phyloP scores from a whole-genome alignment of 2,329 filamentous ascomycete species.

The Proliferodiscus dingleyae region DNA sequence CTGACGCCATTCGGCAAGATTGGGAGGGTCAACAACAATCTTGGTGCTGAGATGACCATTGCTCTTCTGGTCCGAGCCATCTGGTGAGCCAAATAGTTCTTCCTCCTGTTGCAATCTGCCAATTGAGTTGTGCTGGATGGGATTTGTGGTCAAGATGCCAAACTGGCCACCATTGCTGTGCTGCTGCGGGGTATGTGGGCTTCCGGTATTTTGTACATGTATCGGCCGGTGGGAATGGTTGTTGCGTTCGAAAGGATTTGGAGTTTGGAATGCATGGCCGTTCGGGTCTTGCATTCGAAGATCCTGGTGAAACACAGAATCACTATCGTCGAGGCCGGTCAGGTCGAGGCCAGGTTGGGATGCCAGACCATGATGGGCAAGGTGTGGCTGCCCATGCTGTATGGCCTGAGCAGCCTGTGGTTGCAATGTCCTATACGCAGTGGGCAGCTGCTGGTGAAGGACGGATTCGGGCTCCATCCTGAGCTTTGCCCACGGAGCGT shows the following conservation, averaged over 20 bases:
- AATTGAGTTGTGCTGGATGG: conserved; percentile 31
- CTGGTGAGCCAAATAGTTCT: conserved; percentile 33
- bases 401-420: conserved; percentile 30
- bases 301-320: conserved; percentile 35
- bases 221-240: conserved; percentile 24
- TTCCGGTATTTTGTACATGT: conserved; percentile 27
- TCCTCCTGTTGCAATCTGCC: conserved; percentile 35
- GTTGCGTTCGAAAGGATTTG: conserved; percentile 33
- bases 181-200: conserved; percentile 35
- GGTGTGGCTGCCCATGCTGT: conserved; percentile 30
- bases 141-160: conserved; percentile 39
- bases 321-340: conserved; percentile 36
- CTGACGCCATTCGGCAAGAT: conserved; percentile 64
- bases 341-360: conserved; percentile 36
- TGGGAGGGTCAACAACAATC: conserved; percentile 60
- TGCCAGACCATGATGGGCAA: conserved; percentile 30
- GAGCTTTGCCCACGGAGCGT: conserved; percentile 24
- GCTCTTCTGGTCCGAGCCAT: conserved; percentile 38
- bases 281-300: conserved; percentile 34
- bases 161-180: conserved; percentile 40
- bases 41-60: conserved; percentile 51
- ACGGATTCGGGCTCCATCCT: conserved; percentile 28
- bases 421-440: conserved; percentile 28
- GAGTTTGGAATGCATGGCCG: conserved; percentile 31
- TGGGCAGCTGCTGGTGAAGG: conserved; percentile 29